Evolutionary conservation across 805 yeast species (phyloP).

Genomic region (Candida quercuum): DNA sequence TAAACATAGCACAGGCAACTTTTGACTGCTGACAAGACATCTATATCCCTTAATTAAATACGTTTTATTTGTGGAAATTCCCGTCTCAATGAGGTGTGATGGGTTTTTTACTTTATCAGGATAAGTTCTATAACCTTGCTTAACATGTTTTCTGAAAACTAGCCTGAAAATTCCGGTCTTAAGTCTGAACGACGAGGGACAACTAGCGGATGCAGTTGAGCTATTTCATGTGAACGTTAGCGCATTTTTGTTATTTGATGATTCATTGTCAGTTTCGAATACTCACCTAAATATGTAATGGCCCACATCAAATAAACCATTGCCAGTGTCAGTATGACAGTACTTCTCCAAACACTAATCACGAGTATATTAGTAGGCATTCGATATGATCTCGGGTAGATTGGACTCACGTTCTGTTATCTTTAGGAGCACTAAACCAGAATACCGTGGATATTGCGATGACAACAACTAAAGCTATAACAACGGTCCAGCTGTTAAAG

Average conservation of each 20-base stretch:
- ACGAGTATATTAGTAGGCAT: slow-evolving; percentile 6
- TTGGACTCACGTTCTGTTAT: slow-evolving; percentile 56
- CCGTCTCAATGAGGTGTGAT: no score
- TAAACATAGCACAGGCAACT: no score
- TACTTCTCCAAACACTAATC: slow-evolving; percentile 62
- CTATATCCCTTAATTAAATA: no score
- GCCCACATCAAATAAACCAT: slow-evolving; percentile 93
- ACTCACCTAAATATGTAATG: slow-evolving; percentile 64
- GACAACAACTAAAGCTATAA: slow-evolving; percentile 55
- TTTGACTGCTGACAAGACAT: no score
- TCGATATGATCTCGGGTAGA: no score
- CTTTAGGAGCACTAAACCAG: slow-evolving; percentile 84
- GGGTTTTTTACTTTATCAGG: no score
- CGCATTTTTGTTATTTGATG: no score
- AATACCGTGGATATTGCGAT: slow-evolving; percentile 56
- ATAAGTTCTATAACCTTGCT: no score
- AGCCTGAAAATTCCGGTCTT: slow-evolving; percentile 73
- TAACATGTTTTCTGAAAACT: no score
- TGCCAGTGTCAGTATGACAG: slow-evolving; percentile 59
- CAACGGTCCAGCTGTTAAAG: slow-evolving; percentile 39
- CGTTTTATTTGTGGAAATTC: no score
- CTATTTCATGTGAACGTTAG: slow-evolving; percentile 9
- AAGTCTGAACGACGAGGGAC: slow-evolving; percentile 86
- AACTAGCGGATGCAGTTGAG: slow-evolving; percentile 85
- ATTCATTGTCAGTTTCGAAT: no score